Evolutionary conservation across 2,329 filamentous ascomycete species (phyloP).

Genomic region (Thielaviopsis populi): DNA sequence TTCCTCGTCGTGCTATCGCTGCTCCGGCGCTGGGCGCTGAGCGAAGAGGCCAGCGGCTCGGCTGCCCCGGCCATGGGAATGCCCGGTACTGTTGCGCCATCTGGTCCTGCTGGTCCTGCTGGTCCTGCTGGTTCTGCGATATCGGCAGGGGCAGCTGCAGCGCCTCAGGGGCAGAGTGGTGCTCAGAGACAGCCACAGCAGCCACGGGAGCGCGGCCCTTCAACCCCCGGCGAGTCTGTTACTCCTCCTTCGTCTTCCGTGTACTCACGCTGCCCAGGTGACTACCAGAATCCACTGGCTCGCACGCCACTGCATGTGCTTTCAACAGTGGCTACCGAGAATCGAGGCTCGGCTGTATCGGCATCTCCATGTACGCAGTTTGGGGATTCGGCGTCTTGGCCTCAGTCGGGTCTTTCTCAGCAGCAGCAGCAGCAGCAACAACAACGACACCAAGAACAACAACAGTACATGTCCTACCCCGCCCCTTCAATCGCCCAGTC

Average conservation of each 20-base stretch:
- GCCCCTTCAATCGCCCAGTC: not conserved
- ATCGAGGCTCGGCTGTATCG: not conserved
- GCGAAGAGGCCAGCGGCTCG: not conserved
- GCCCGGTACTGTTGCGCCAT: not conserved
- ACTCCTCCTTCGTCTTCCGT: not conserved
- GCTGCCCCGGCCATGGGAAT: not conserved
- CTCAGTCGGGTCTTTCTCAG: not conserved
- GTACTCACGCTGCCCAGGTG: not conserved
- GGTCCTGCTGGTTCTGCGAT: not conserved
- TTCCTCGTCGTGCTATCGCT: constrained; percentile 57
- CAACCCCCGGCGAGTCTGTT: not conserved
- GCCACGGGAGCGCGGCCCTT: constrained; percentile 11
- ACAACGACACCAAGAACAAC: not conserved
- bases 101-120: not conserved
- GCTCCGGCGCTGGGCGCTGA: constrained; percentile 53
- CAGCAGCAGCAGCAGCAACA: not conserved
- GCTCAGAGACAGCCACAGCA: constrained; percentile 2
- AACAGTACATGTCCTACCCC: not conserved
- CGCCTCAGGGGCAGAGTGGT: constrained; percentile 7
- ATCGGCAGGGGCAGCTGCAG: constrained; percentile 12
- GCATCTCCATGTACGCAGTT: not conserved
- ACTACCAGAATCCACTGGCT: not conserved
- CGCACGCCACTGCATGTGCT: constrained; percentile 14
- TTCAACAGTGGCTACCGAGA: constrained; percentile 10
- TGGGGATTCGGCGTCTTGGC: not conserved